phyloP scores from a whole-genome alignment of 257 asterid species.

The Solanum pinnatisectum region DNA sequence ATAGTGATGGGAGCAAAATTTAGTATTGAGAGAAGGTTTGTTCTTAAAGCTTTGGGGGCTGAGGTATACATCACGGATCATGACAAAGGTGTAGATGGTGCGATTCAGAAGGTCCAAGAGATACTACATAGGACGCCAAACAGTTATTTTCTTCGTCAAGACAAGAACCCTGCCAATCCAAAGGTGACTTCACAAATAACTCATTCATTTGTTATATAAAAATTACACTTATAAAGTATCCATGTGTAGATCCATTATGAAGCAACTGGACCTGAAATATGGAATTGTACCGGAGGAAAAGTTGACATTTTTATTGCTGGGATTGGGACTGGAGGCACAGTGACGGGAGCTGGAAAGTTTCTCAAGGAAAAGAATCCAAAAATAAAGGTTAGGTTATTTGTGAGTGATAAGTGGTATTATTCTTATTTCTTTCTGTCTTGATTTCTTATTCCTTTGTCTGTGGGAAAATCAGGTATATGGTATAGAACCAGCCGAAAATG shows the following conservation, averaged over 20 bases:
- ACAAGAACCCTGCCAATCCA: constrained; percentile 33
- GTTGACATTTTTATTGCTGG: constrained; percentile 29
- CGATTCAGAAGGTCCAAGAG: constrained; percentile 16
- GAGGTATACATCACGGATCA: constrained; percentile 23
- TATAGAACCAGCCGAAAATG: constrained; percentile 35
- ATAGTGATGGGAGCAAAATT: constrained; percentile 20
- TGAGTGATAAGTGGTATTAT: background rate
- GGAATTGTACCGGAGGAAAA: constrained; percentile 27
- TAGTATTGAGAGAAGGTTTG: constrained; percentile 31
- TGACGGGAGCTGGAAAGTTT: constrained; percentile 37
- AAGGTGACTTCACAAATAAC: constrained; percentile 12
- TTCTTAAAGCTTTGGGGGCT: constrained; percentile 36
- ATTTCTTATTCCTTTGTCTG: background rate
- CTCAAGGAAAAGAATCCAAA: constrained; percentile 35
- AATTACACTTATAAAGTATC: background rate
- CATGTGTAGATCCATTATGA: constrained; percentile 30
- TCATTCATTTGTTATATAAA: background rate
- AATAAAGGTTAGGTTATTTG: constrained; percentile 12
- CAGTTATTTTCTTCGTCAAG: constrained; percentile 18
- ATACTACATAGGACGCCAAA: constrained; percentile 22
- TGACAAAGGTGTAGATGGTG: constrained; percentile 19
- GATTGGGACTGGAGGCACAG: constrained; percentile 43
- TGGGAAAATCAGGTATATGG: constrained; percentile 22
- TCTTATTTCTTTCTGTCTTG: background rate
- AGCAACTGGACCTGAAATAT: constrained; percentile 44